A percentile compares a stretch with the other conserved stretches of the same genome.
Conservation (phyloP, 441 rosid species). For the Viola pubescens region DNA sequence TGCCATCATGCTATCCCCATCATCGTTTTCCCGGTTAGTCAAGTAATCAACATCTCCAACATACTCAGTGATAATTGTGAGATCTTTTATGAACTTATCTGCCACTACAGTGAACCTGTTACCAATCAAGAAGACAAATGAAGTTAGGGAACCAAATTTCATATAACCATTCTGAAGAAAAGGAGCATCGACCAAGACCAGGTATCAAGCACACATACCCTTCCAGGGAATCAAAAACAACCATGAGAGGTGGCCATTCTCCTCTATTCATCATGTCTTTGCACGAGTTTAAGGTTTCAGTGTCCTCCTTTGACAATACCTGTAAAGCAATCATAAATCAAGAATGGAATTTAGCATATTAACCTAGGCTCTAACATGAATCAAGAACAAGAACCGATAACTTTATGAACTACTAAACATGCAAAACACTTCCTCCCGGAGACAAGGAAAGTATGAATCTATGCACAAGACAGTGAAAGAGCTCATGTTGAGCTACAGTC, state of each 20-base stretch:
- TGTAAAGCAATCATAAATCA: constrained; percentile 14
- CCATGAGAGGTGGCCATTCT: constrained; percentile 70
- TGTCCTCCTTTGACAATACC: constrained; percentile 71
- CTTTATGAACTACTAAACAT: neutral
- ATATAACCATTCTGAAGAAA: neutral
- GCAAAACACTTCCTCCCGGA: neutral
- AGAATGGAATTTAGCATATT: too few species aligned
- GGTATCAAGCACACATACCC: constrained; percentile 41
- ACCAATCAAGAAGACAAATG: neutral
- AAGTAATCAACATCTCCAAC: constrained; percentile 79
- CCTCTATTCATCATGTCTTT: constrained; percentile 58
- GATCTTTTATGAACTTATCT: constrained; percentile 63
- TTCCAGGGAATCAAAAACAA: constrained; percentile 72
- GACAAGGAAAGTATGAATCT: neutral
- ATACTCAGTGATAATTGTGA: constrained; percentile 68
- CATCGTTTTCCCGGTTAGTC: constrained; percentile 59
- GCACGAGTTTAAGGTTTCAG: constrained; percentile 53
- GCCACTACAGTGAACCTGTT: constrained; percentile 78
- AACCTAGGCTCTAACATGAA: too few species aligned
- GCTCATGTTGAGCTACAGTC: neutral
- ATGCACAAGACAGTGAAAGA: neutral
- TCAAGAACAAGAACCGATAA: neutral
- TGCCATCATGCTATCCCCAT: constrained; percentile 84
- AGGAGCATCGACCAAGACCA: neutral
- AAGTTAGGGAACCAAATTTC: neutral